Evolutionary conservation across 2,329 filamentous ascomycete species (phyloP), one percentile per base, ranked within the genome.

Genomic region (Aspergillus sp.): DNA sequence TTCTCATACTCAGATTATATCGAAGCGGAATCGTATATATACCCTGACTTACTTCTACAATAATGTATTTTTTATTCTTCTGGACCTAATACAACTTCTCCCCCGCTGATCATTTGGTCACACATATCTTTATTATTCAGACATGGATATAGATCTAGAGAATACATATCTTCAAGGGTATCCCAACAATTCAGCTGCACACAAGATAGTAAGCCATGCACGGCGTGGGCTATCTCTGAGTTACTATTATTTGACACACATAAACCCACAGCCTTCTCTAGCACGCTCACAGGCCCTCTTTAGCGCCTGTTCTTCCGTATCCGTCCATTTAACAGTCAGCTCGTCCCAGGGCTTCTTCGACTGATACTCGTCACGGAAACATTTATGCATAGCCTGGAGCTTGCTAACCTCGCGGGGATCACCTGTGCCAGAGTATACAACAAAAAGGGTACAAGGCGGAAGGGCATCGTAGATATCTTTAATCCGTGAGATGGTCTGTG

Each of bases 351-450:
- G 77, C 60, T 87, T 88, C 74, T 84, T 85, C 22, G 82, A 80
- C 59, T 80, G 77, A 68, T 83, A 88, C 69, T 89, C 87, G 57
- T 82, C 79, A 58, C 82, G 82, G 71, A 84, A 86, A 59, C 78
- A 77, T 66, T 82, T 80, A 59, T 87, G 84, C 77, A 87, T 78
- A 1, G 76, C 77, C 68, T 88, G 85, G 67, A 89, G 72, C 30
- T 84, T 81, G 46, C 80, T 76, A 48, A 87, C 79, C 59, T 86
- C 83, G 31, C 84, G 78, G 25, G 87, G 86, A 68, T 89, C 86
- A 31, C 85, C 85, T 2, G 85, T 87, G n/a, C 87, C 87, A 60
- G 83, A 86, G 72, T 88, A 89, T 31, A 89, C 82, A 30, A 89
- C 80, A 58, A 89, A 82, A 9, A 87, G 81, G 1, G 86, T 88